phyloP scores from a whole-genome alignment of 345 rosid species.

The Anacardium occidentale region DNA sequence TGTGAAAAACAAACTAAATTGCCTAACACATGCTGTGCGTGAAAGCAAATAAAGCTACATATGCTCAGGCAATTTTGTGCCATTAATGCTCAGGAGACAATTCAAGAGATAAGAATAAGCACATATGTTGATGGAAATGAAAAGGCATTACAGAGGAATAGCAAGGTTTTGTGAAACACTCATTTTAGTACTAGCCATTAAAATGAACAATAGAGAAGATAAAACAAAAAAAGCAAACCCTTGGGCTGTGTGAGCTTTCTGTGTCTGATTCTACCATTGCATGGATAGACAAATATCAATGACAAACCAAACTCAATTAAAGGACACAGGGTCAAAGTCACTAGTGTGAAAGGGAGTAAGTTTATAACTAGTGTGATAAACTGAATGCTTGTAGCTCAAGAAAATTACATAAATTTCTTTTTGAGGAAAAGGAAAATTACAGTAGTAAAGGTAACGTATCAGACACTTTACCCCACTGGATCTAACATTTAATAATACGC shows the following conservation, averaged over 20 bases:
- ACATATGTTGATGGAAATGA: neutral
- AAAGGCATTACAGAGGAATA: neutral
- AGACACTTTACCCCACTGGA: conserved; percentile 12
- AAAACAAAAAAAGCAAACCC: neutral
- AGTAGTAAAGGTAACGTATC: neutral
- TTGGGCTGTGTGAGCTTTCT: neutral
- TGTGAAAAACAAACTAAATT: neutral
- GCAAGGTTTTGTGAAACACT: neutral
- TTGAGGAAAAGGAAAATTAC: neutral
- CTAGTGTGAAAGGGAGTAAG: neutral
- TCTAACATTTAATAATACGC: conserved; percentile 18
- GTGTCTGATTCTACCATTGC: neutral
- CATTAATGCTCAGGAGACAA: neutral
- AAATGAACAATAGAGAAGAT: neutral
- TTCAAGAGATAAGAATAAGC: neutral
- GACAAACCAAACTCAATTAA: neutral
- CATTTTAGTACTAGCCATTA: neutral
- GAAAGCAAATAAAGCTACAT: neutral
- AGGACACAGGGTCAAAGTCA: too few relatives aligned
- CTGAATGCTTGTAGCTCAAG: conserved; percentile 29
- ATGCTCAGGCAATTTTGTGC: neutral
- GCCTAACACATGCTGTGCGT: neutral
- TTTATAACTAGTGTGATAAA: neutral
- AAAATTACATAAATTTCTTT: conserved; percentile 17
- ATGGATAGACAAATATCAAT: neutral